Base-by-base conservation (phyloP, 2,329 filamentous ascomycete genomes). In the Cytospora piceicola region DNA sequence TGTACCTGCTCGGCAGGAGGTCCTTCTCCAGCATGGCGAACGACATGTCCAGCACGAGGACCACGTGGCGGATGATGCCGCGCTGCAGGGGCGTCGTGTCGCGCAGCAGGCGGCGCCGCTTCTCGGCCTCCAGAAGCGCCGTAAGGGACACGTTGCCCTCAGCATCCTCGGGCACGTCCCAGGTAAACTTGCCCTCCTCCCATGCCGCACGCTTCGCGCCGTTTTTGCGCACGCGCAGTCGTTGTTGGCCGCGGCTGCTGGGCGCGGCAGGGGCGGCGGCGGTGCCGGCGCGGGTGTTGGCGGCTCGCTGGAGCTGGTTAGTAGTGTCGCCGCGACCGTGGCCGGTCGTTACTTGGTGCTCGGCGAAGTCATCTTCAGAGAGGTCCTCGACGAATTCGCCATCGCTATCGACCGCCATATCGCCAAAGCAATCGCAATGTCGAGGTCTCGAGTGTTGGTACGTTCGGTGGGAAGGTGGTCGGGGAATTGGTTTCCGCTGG, bases 1-100 rank as follows among this genome's bases (percentile, higher is more conserved):
- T 85, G 77, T 94, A 94, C 67, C 94, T 87, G 53, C 89, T 97
- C 7, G 95, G 95, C 30, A 95, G 87, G 70, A 98, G 84, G 75
- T 99, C 95, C 78, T 98, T 98, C 77, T 98, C 94, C 6, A 88
- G 79, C 95, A 99, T 99, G 59, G 94, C 92, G 69, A 92, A 90
- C 27, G 92, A 96, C 78, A 98, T 90, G 77, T 99, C 95, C 39
- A 99, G 80, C 49, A 98, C 89, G 27, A 99, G 83, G 64, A 98
- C 88, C 58, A 98, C 81, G 78, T 99, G 94, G n/a, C 95, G 90
- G 77, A 99, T 99, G 73, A 99, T 99, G 68, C 95, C 95, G 72
- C 95, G 88, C 79, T 99, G 95, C 63, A 99, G 82, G 15, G 95
- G 95, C 57, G 94, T 98, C 32, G 95, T 98, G 76, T 99, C 95